phyloP scores from a whole-genome alignment of 2,329 filamentous ascomycete species.

The Cryoendolithus antarcticus region DNA sequence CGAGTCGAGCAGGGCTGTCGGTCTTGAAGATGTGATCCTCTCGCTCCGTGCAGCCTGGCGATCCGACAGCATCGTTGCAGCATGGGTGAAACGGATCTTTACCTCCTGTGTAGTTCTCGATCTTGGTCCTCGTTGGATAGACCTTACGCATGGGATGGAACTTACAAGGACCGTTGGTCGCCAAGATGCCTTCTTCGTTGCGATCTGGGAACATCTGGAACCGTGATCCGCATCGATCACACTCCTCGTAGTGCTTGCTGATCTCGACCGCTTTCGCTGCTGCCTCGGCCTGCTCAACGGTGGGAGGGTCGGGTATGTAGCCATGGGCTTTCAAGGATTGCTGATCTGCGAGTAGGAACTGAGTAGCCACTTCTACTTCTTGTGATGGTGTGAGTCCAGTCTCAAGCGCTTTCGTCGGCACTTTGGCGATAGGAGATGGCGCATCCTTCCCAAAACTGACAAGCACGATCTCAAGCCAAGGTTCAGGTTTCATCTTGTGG shows the following conservation, averaged over 20 bases:
- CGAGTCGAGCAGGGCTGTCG: constrained; percentile 61
- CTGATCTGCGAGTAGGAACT: constrained; percentile 50
- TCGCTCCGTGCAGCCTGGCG: constrained; percentile 62
- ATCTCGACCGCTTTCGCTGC: constrained; percentile 53
- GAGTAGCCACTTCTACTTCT: constrained; percentile 40
- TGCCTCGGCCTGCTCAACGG: constrained; percentile 52
- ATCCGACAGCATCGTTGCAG: constrained; percentile 63
- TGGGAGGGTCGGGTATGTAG: constrained; percentile 61
- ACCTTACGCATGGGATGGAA: constrained; percentile 68
- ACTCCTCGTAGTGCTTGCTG: constrained; percentile 70
- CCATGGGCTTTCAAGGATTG: constrained; percentile 53
- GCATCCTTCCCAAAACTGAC: constrained; percentile 10
- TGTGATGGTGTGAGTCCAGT: constrained; percentile 58
- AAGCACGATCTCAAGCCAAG: constrained; percentile 47
- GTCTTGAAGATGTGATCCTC: constrained; percentile 81
- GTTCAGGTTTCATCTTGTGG: constrained; percentile 58
- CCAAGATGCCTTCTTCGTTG: constrained; percentile 62
- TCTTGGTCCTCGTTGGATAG: constrained; percentile 42
- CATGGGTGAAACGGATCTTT: constrained; percentile 59
- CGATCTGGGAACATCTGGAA: constrained; percentile 90
- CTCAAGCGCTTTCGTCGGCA: constrained; percentile 35
- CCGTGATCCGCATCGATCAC: constrained; percentile 71
- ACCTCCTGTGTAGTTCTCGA: constrained; percentile 42
- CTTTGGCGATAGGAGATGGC: constrained; percentile 15
- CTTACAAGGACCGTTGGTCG: constrained; percentile 64